Evolutionary conservation across 768 basidiomycete species (phyloP), one percentile per base, ranked within the genome.

Genomic region (Russula olivacea): DNA sequence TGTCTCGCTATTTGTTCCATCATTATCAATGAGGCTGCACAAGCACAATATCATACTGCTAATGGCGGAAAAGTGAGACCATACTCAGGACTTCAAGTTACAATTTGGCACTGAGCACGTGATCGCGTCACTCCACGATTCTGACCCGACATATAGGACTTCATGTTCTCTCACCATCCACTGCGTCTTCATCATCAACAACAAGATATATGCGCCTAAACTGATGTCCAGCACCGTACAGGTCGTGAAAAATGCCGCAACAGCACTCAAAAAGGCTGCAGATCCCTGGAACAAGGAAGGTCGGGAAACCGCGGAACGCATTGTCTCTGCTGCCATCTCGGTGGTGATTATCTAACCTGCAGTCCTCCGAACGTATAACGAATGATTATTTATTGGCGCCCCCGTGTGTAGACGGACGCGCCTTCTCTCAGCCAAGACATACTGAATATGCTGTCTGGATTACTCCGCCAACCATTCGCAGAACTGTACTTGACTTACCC

Each of bases 251-350:
- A 66, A 66, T 38, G 58, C 63, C 0, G 49, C 61, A 1, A 23
- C 53, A 3, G 59, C 61, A 36, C 58, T 68, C 25, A 68, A 63
- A 61, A 66, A 63, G 21, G 65, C 65, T 41, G 58, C 67, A 21
- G 67, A 54, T n/a, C 67, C 67, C 6, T 66, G 67, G 67, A 66
- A 52, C 30, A 63, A 68, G 38, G 67, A 68, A 21, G 50, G 25
- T 17, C 52, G 61, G 43, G 58, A 59, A 45, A 63, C 49, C 10
- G 65, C 65, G 14, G 66, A 56, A 8, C 62, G 54, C 43, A 43
- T 66, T 14, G 54, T 34, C 38, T 49, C 66, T 14, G 63, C 54
- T 21, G 66, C 55, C 3, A 56, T 60, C 25, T 32, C 41, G 2
- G 38, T 66, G 50, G 66, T 66, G 54, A 66, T 66, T 48, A 36